A percentile compares a stretch with the other conserved stretches of the same genome.
Conservation (phyloP, 2,329 filamentous ascomycete genomes). For the Xylaria sp. region DNA sequence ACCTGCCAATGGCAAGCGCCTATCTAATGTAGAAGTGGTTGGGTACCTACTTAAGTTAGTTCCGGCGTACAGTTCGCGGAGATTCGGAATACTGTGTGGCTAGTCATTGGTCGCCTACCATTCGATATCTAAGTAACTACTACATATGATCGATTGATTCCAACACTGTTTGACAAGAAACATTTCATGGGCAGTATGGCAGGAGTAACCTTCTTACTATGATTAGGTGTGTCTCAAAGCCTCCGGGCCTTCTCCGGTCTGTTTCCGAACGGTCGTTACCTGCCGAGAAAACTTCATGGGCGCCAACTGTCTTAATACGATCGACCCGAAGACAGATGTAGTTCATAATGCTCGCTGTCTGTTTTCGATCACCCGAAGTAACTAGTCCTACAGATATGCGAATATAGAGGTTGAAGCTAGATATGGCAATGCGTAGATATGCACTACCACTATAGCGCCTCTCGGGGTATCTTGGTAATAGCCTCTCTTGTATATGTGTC, state of each 20-base stretch:
- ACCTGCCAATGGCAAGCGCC: conserved; percentile 20
- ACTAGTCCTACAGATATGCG: not conserved
- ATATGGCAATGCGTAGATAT: not conserved
- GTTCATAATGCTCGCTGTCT: not conserved
- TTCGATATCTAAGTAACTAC: too few relatives aligned
- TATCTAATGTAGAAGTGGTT: conserved; percentile 7
- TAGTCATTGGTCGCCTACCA: not conserved
- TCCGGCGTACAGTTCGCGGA: not conserved
- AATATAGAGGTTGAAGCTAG: not conserved
- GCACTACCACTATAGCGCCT: not conserved
- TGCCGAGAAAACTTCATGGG: not conserved
- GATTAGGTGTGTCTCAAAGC: too few relatives aligned
- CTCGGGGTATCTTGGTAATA: not conserved
- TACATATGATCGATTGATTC: too few relatives aligned
- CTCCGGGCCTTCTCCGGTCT: not conserved
- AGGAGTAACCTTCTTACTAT: too few relatives aligned
- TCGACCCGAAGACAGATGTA: not conserved
- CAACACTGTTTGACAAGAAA: too few relatives aligned
- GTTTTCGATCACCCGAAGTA: not conserved
- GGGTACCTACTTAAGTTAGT: too few relatives aligned
- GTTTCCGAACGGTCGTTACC: not conserved
- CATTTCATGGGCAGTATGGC: too few relatives aligned
- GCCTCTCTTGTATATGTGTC: not conserved
- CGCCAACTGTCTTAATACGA: not conserved
- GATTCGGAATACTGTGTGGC: not conserved